Evolutionary conservation across 176 grass and related monocot genomes (phyloP).

Genomic region (Bromus sterilis): DNA sequence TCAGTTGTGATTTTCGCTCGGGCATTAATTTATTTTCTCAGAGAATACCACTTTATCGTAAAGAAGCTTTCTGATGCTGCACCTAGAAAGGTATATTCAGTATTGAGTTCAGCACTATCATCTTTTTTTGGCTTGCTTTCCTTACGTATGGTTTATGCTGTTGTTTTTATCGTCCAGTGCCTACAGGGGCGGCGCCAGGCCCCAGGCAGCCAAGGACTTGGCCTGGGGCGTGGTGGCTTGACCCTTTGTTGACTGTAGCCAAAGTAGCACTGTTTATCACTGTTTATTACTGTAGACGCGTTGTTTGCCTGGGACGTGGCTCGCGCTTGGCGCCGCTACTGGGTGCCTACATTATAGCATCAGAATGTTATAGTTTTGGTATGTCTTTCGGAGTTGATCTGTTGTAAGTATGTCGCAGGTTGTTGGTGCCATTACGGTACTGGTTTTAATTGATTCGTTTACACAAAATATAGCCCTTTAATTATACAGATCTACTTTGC

Average conservation of each 20-base stretch:
- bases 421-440: not conserved
- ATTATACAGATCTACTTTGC: not conserved
- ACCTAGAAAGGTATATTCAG: not conserved
- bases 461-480: not conserved
- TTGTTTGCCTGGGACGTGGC: too few species aligned
- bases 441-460: not conserved
- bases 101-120: not conserved
- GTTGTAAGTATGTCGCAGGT: not conserved
- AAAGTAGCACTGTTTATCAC: too few species aligned
- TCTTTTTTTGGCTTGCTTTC: conserved; percentile 4
- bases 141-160: not conserved
- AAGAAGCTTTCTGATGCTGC: conserved; percentile 13
- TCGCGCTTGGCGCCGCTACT: too few species aligned
- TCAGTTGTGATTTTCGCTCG: not conserved
- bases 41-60: not conserved
- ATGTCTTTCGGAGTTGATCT: not conserved
- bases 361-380: not conserved
- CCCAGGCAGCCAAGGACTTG: too few species aligned
- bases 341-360: not conserved
- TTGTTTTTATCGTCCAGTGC: not conserved
- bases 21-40: not conserved
- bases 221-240: too few species aligned
- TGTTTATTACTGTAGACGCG: too few species aligned
- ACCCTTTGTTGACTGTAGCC: too few species aligned
- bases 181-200: too few species aligned